Evolutionary conservation across 192 early-diverging fungal species (phyloP), one percentile per base, ranked within the genome.

Genomic region (Backusella luteola): DNA sequence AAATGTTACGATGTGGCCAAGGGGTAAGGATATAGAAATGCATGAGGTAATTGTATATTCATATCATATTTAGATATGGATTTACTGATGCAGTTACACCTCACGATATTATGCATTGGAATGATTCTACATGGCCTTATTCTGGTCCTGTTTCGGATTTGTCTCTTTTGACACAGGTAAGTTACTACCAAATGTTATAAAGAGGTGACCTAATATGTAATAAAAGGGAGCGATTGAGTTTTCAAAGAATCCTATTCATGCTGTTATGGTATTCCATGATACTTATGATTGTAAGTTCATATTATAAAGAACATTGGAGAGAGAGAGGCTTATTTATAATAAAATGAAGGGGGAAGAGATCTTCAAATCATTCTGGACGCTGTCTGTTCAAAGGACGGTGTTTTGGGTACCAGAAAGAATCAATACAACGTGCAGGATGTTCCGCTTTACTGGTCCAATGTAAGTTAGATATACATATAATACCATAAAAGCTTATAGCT

Each of bases 251-350:
- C 87, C 86, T 32, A 89, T 96, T 72, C 84, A 89, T 39, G 91
- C 90, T 0, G 85, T 94, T 0, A 87, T 97, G 90, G 83, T 94
- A 71, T 94, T 96, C 82, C 93, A 98, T 80, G 96, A 98, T 78
- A 93, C 93, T 38, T 82, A 84, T 23, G 91, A 98, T 77, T 97
- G 88, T 83, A 79, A 68, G 81, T 49, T 1, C 11, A 9, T 39
- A 39, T 39, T 39, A 9, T 39, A 39, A 9, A 39, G 11, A 39
- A 39, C 0, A 9, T 39, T 11, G 8, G 2, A 39, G 11, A 39
- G 38, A 39, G 11, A 39, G 6, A 32, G 15, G 12, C 19, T 19
- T 17, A 44, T 44, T 17, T 75, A 59, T 29, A 32, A 17, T 15
- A 70, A 17, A n/a, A 26, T 14, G 21, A 38, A 86, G 85, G 92